Conservation (phyloP, 140 eudicot genomes). For the Cichorium intybus region DNA sequence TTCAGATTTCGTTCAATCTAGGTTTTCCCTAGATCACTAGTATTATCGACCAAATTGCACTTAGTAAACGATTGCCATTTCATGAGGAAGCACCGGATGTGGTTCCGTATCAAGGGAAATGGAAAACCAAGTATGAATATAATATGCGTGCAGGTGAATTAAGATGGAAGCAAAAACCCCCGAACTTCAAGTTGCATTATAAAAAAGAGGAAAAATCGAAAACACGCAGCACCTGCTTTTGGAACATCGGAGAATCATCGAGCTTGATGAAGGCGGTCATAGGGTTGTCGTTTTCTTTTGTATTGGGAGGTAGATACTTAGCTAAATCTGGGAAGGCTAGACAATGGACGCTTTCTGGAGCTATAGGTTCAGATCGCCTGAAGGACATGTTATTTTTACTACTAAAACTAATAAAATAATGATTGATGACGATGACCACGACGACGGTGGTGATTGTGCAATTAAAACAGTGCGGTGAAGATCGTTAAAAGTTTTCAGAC, state of each 20-base stretch:
- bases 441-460: slow-evolving; percentile 19
- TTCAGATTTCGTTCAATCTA: not conserved
- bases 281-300: not conserved
- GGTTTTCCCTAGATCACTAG: slow-evolving; percentile 23
- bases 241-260: slow-evolving; percentile 94
- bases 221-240: slow-evolving; percentile 60
- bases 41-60: slow-evolving; percentile 7
- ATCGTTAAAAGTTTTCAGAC: not conserved
- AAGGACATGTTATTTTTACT: slow-evolving; percentile 25
- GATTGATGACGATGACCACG: slow-evolving; percentile 4
- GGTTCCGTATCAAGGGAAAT: not conserved
- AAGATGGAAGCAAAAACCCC: slow-evolving; percentile 20
- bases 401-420: not conserved
- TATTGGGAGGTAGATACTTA: slow-evolving; percentile 8
- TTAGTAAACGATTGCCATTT: slow-evolving; percentile 1
- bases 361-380: slow-evolving; percentile 30
- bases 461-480: slow-evolving; percentile 2
- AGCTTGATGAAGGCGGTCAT: slow-evolving; percentile 87
- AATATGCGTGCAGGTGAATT: not conserved
- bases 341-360: slow-evolving; percentile 7
- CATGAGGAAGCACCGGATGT: not conserved
- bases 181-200: slow-evolving; percentile 13
- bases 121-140: not conserved
- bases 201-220: not conserved
- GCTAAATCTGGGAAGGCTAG: slow-evolving; percentile 26